phyloP scores from a whole-genome alignment of 2,329 filamentous ascomycete genomes.

The Verruconis gallopava region DNA sequence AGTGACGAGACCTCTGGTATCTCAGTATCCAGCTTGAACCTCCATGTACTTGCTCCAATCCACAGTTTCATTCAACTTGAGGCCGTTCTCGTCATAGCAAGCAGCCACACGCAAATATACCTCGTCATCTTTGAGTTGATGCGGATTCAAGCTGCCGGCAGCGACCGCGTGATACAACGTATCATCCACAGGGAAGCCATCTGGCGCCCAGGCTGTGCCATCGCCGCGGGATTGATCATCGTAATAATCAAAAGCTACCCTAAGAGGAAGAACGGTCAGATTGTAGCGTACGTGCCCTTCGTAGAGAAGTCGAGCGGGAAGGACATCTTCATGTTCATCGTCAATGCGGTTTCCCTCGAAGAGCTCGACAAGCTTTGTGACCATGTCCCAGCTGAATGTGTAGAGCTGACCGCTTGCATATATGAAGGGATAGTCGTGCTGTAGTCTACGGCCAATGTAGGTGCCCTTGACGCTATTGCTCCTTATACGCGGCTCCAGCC shows the following conservation, averaged over 20 bases:
- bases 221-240: background rate
- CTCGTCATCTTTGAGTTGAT: slow-evolving; percentile 7
- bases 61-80: background rate
- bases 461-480: background rate
- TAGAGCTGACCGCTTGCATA: slow-evolving; percentile 22
- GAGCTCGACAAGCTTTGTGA: slow-evolving; percentile 17
- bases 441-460: slow-evolving; percentile 6
- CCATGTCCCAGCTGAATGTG: slow-evolving; percentile 23
- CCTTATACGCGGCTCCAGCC: slow-evolving; percentile 13
- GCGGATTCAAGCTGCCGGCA: slow-evolving; percentile 3
- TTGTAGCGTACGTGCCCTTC: slow-evolving; percentile 1
- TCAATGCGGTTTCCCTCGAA: slow-evolving; percentile 13
- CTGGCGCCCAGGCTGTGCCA: slow-evolving; percentile 6
- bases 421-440: slow-evolving; percentile 13
- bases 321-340: slow-evolving; percentile 7
- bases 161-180: slow-evolving; percentile 4
- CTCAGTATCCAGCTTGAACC: too few species aligned
- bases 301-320: slow-evolving; percentile 2
- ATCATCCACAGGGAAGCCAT: background rate
- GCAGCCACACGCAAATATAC: slow-evolving; percentile 8
- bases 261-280: background rate
- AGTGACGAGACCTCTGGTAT: too few species aligned
- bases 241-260: slow-evolving; percentile 3
- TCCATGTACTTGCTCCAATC: background rate
- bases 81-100: slow-evolving; percentile 6